A percentile compares a stretch with the other conserved stretches of the same genome.
These are phyloP conservation scores for Trichoderma sp. DNA, from an alignment of 2,329 filamentous ascomycete genomes.

Conservation along the genomic window DNA sequence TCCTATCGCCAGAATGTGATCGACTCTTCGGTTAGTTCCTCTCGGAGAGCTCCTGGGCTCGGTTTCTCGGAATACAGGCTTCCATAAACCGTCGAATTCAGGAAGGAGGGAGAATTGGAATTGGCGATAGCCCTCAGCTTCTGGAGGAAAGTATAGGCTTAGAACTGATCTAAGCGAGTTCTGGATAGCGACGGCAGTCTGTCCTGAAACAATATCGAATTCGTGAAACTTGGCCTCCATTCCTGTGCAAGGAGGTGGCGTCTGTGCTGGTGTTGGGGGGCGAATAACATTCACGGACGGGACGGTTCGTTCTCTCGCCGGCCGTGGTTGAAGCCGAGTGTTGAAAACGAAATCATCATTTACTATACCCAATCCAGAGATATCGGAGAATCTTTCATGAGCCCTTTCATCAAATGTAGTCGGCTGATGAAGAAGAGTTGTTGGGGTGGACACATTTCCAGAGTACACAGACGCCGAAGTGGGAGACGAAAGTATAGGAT, in stretches of 20 bases:
- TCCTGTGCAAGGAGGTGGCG: constrained; percentile 39
- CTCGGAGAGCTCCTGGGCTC: constrained; percentile 32
- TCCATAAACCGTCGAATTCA: constrained; percentile 54
- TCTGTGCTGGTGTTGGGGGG: constrained; percentile 47
- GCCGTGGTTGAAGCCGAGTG: constrained; percentile 31
- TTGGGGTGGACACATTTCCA: constrained; percentile 27
- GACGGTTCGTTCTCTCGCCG: constrained; percentile 27
- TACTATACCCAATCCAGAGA: not conserved
- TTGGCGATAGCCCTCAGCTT: constrained; percentile 49
- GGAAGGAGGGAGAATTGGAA: constrained; percentile 50
- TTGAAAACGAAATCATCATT: constrained; percentile 50
- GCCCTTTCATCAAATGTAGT: not conserved
- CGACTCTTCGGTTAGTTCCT: constrained; percentile 45
- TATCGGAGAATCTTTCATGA: not conserved
- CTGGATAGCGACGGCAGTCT: constrained; percentile 56
- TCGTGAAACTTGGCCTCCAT: constrained; percentile 47
- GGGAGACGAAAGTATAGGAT: constrained; percentile 31
- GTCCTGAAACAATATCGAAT: constrained; percentile 42
- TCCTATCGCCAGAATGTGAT: constrained; percentile 63
- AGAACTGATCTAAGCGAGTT: constrained; percentile 58
- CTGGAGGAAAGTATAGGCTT: constrained; percentile 51
- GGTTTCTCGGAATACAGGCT: constrained; percentile 49
- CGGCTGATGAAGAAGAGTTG: constrained; percentile 30
- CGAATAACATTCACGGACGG: constrained; percentile 33
- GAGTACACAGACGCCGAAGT: constrained; percentile 27